phyloP scores from a whole-genome alignment of 1,139 yeast species.

The Hemisphaericaspora lyxosophila region DNA sequence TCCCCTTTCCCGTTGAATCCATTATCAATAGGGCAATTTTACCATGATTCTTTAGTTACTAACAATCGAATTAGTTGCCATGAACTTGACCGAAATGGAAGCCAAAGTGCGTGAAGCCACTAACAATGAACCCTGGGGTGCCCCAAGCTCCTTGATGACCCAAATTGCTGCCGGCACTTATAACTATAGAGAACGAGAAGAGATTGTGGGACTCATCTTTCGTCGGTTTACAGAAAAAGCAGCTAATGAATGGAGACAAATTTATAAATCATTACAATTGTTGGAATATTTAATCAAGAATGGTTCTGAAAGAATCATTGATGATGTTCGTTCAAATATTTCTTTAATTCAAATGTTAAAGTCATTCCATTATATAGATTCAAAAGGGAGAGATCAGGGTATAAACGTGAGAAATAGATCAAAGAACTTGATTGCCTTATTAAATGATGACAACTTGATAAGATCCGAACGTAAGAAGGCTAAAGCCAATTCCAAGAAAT shows the following conservation, averaged over 20 bases:
- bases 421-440: slow-evolving; percentile 65
- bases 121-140: slow-evolving; percentile 99
- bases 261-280: slow-evolving; percentile 87
- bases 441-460: slow-evolving; percentile 74
- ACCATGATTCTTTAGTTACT: slow-evolving; percentile 8
- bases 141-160: slow-evolving; percentile 86
- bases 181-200: slow-evolving; percentile 80
- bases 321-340: slow-evolving; percentile 85
- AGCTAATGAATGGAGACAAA: slow-evolving; percentile 98
- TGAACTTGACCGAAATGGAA: slow-evolving; percentile 94
- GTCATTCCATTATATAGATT: slow-evolving; percentile 90
- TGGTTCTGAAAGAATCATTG: slow-evolving; percentile 93
- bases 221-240: slow-evolving; percentile 91
- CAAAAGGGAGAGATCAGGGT: slow-evolving; percentile 96
- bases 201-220: slow-evolving; percentile 67
- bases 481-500: slow-evolving; percentile 78
- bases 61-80: slow-evolving; percentile 51
- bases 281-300: slow-evolving; percentile 87
- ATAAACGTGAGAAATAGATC: slow-evolving; percentile 91
- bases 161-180: slow-evolving; percentile 95
- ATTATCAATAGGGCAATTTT: too few relatives aligned
- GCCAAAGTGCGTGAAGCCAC: slow-evolving; percentile 97
- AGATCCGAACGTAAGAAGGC: slow-evolving; percentile 88
- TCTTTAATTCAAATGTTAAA: slow-evolving; percentile 85
- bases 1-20: too few relatives aligned